Evolutionary conservation across 2,329 filamentous ascomycete species (phyloP).

Genomic region (Biscogniauxia marginata): DNA sequence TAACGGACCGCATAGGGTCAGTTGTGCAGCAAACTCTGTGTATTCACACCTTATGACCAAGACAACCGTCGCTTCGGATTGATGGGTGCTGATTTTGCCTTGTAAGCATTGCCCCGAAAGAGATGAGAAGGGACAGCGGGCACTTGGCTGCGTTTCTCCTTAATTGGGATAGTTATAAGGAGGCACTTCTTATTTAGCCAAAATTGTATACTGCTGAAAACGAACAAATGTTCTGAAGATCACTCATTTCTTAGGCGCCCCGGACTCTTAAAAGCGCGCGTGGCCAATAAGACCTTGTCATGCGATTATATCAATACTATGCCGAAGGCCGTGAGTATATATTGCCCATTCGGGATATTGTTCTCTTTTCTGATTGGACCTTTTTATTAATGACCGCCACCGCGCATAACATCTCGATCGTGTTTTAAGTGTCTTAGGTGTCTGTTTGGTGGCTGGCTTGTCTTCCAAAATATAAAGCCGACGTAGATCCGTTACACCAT

Average conservation of each 20-base stretch:
- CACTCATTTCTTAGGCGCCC: neutral
- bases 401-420: neutral
- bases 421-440: neutral
- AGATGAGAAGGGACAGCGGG: neutral
- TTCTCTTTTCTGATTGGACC: neutral
- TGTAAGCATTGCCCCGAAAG: neutral
- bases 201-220: neutral
- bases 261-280: neutral
- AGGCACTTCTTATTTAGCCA: neutral
- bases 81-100: neutral
- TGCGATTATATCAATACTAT: neutral
- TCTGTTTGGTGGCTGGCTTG: neutral
- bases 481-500: neutral
- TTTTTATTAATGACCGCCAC: neutral
- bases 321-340: neutral
- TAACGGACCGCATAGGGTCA: neutral
- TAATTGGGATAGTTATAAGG: neutral
- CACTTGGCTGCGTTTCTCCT: neutral
- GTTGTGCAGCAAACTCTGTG: neutral
- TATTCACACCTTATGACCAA: neutral
- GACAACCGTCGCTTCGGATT: neutral
- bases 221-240: neutral
- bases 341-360: neutral
- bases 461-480: neutral
- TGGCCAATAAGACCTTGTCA: neutral